phyloP scores from a whole-genome alignment of 768 basidiomycete species.

The Pholiota conissans region DNA sequence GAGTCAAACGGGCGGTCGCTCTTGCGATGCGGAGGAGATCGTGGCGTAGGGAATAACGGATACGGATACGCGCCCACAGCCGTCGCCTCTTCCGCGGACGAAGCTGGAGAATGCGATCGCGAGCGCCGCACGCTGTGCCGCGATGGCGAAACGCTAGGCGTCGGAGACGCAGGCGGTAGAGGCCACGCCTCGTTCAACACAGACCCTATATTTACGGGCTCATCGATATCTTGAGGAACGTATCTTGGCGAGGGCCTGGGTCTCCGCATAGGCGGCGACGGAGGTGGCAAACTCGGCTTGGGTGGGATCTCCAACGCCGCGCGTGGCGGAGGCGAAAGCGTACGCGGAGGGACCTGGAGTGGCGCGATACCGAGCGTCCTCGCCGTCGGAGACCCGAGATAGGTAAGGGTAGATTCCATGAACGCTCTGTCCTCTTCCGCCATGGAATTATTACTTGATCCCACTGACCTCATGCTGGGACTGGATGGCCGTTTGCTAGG shows the following conservation, averaged over 20 bases:
- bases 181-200: slow-evolving; percentile 44
- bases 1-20: slow-evolving; percentile 31
- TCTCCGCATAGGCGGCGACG: slow-evolving; percentile 3
- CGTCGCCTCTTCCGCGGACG: slow-evolving; percentile 17
- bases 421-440: slow-evolving; percentile 38
- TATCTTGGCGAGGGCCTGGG: not conserved
- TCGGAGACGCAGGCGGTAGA: slow-evolving; percentile 27
- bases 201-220: slow-evolving; percentile 34
- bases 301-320: slow-evolving; percentile 9
- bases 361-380: slow-evolving; percentile 38
- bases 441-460: slow-evolving; percentile 17
- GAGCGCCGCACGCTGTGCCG: slow-evolving; percentile 10
- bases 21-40: slow-evolving; percentile 13
- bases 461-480: slow-evolving; percentile 19
- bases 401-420: slow-evolving; percentile 42
- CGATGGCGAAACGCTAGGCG: slow-evolving; percentile 16
- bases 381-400: slow-evolving; percentile 45
- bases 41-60: not conserved
- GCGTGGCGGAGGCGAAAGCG: slow-evolving; percentile 8
- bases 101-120: slow-evolving; percentile 22
- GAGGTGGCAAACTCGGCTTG: slow-evolving; percentile 12
- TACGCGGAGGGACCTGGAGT: slow-evolving; percentile 15
- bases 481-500: slow-evolving; percentile 16
- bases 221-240: slow-evolving; percentile 33
- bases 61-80: slow-evolving; percentile 21